These are phyloP conservation scores for Elasticomyces elasticus DNA, from an alignment of 495 filamentous ascomycete species.

Conservation along the genomic window DNA sequence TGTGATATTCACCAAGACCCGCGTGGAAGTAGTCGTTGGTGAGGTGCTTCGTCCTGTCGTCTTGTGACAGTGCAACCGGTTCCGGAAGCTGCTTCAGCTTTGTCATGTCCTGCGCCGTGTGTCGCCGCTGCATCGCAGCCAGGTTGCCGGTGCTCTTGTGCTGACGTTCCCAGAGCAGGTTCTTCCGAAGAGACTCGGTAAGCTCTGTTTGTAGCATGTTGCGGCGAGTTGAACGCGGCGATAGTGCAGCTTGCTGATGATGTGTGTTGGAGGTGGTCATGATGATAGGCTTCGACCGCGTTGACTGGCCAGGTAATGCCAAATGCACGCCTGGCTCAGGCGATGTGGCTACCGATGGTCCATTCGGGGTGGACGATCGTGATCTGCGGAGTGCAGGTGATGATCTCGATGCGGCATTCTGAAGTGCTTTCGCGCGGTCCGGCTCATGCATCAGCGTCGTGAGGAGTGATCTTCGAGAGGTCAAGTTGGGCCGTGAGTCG, in stretches of 20 bases:
- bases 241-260: conserved; percentile 58
- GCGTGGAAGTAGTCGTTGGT: conserved; percentile 57
- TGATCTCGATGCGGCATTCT: conserved; percentile 62
- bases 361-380: conserved; percentile 60
- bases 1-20: conserved; percentile 59
- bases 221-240: conserved; percentile 82
- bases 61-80: conserved; percentile 24
- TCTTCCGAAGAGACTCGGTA: conserved; percentile 65
- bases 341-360: conserved; percentile 62
- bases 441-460: conserved; percentile 79
- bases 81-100: conserved; percentile 70
- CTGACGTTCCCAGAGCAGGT: conserved; percentile 77
- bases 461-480: conserved; percentile 77
- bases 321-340: conserved; percentile 40
- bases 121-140: conserved; percentile 69
- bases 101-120: conserved; percentile 81
- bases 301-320: conserved; percentile 39
- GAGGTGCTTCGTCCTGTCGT: conserved; percentile 47
- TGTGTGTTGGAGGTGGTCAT: conserved; percentile 59
- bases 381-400: conserved; percentile 74
- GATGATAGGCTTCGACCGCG: conserved; percentile 74
- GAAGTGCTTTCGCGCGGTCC: conserved; percentile 55
- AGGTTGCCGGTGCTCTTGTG: conserved; percentile 68
- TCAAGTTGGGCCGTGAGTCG: conserved; percentile 75
- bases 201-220: conserved; percentile 97